Percentiles rank a stretch among this genome's conserved stretches.
These are phyloP conservation scores for Articulospora tetracladia DNA, from an alignment of 495 filamentous ascomycete species.

Conservation along the genomic window DNA sequence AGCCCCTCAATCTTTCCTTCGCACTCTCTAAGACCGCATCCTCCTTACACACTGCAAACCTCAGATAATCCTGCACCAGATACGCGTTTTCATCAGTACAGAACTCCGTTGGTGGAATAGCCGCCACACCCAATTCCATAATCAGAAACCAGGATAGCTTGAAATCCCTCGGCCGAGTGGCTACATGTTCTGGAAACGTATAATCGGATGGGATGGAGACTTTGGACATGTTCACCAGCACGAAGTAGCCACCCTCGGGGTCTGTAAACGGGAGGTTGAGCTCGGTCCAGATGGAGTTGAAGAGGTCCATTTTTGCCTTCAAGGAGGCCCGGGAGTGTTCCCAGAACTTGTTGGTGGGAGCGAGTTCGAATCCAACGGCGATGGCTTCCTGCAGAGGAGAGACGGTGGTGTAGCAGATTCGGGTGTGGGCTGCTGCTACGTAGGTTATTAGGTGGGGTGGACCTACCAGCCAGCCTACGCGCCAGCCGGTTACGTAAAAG, in stretches of 20 bases:
- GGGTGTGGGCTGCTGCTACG: conserved; percentile 86
- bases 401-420: conserved; percentile 93
- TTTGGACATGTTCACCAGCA: conserved; percentile 85
- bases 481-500: conserved; percentile 97
- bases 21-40: conserved; percentile 84
- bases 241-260: conserved; percentile 94
- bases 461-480: conserved; percentile 94
- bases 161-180: conserved; percentile 81
- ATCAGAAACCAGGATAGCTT: conserved; percentile 93
- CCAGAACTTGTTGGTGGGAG: conserved; percentile 83
- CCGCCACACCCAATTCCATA: conserved; percentile 88
- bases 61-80: conserved; percentile 84
- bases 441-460: conserved; percentile 87
- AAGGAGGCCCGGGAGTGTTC: conserved; percentile 74
- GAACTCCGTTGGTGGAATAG: conserved; percentile 94
- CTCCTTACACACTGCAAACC: conserved; percentile 95
- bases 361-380: conserved; percentile 88
- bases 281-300: conserved; percentile 85
- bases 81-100: conserved; percentile 78
- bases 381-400: conserved; percentile 85
- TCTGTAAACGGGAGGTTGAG: conserved; percentile 85
- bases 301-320: conserved; percentile 76
- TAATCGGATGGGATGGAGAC: conserved; percentile 78
- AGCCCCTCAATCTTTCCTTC: conserved; percentile 77
- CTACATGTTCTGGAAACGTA: conserved; percentile 82